Evolutionary conservation across 1,139 yeast species (phyloP).

Genomic region (Geotrichum histeridarum): DNA sequence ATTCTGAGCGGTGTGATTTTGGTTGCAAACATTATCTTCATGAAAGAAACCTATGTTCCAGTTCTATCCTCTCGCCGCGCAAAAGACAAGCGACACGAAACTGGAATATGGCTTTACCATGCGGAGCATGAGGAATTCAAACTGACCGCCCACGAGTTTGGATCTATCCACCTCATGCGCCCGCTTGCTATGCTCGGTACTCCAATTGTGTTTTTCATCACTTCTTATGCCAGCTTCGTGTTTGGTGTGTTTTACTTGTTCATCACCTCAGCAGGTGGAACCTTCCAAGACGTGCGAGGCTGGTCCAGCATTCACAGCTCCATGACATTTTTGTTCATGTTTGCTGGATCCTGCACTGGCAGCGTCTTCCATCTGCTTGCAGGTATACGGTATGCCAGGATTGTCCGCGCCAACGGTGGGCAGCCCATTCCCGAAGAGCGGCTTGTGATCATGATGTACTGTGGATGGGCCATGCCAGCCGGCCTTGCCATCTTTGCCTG

Average conservation of each 20-base stretch:
- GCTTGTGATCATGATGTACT: slow-evolving; percentile 48
- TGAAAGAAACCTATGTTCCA: slow-evolving; percentile 73
- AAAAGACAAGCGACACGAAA: slow-evolving; percentile 48
- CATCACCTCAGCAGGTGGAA: slow-evolving; percentile 39
- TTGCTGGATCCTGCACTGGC: slow-evolving; percentile 51
- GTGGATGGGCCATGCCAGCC: slow-evolving; percentile 49
- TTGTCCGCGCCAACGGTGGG: slow-evolving; percentile 38
- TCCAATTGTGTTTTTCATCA: slow-evolving; percentile 43
- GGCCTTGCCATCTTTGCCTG: slow-evolving; percentile 78
- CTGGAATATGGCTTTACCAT: slow-evolving; percentile 50
- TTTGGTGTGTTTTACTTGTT: slow-evolving; percentile 44
- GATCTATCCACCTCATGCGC: slow-evolving; percentile 39
- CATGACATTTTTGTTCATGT: slow-evolving; percentile 52
- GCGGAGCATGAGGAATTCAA: slow-evolving; percentile 45
- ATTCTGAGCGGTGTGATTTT: slow-evolving; percentile 40
- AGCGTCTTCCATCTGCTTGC: slow-evolving; percentile 41
- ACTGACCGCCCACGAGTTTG: slow-evolving; percentile 39
- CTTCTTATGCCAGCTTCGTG: slow-evolving; percentile 44
- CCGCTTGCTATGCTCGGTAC: slow-evolving; percentile 45
- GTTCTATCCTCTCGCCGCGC: slow-evolving; percentile 57
- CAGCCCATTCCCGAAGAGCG: slow-evolving; percentile 55
- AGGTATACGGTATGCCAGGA: slow-evolving; percentile 35
- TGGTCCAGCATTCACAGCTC: slow-evolving; percentile 46
- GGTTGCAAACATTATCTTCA: slow-evolving; percentile 41
- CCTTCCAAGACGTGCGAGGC: slow-evolving; percentile 35